These are phyloP conservation scores for Salvia rosmarinus DNA, from an alignment of 257 asterid species.

Conservation along the genomic window DNA sequence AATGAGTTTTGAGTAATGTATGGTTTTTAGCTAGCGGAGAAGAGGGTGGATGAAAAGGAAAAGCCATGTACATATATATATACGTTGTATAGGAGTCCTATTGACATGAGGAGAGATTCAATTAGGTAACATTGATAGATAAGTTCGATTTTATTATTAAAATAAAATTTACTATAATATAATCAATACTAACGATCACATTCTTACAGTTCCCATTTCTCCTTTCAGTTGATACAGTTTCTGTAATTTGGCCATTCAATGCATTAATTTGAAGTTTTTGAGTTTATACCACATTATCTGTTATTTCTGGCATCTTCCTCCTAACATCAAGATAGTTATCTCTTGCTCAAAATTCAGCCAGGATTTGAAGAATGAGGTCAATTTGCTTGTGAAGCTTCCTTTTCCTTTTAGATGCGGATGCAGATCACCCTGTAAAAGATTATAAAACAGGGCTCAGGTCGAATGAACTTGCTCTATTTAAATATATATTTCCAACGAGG, in stretches of 20 bases:
- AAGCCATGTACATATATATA: too few relatives aligned
- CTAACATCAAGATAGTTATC: constrained; percentile 3
- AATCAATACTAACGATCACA: not conserved
- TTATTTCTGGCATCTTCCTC: not conserved
- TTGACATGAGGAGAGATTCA: too few relatives aligned
- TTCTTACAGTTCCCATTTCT: not conserved
- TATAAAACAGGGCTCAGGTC: constrained; percentile 23
- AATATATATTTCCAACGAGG: constrained; percentile 10
- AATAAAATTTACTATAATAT: too few relatives aligned
- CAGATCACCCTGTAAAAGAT: constrained; percentile 35
- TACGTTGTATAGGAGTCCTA: too few relatives aligned
- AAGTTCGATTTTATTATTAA: too few relatives aligned
- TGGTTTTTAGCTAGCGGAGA: too few relatives aligned
- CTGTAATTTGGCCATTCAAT: constrained; percentile 1
- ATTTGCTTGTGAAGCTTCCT: constrained; percentile 23
- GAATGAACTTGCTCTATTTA: constrained; percentile 10
- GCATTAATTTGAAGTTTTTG: not conserved
- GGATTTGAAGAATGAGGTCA: constrained; percentile 81
- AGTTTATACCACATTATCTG: constrained; percentile 6
- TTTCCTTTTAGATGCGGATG: constrained; percentile 93
- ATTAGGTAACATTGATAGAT: too few relatives aligned
- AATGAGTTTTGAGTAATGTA: too few relatives aligned
- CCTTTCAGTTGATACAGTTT: constrained; percentile 1
- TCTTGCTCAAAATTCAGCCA: constrained; percentile 58
- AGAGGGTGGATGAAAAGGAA: too few relatives aligned